Percentiles rank a stretch among this genome's conserved stretches.
Conservation (phyloP, 495 filamentous ascomycete genomes). For the Wilcoxina mikolae region DNA sequence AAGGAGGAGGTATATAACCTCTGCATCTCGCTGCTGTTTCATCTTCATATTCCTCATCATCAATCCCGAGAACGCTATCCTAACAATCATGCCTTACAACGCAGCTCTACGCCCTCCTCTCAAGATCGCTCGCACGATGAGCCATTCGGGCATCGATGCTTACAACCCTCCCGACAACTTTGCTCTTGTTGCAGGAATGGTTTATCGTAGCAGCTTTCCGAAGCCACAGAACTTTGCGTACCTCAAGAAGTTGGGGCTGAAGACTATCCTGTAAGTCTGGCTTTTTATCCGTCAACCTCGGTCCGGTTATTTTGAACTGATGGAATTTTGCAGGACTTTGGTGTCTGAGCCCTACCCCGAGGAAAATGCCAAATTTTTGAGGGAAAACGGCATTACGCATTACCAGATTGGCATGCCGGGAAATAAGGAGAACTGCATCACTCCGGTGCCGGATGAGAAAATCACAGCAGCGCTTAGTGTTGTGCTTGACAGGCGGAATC, state of each 20-base stretch:
- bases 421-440: conserved; percentile 46
- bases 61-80: background rate
- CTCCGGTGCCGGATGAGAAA: conserved; percentile 38
- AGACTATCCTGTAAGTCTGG: conserved; percentile 54
- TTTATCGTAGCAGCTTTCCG: conserved; percentile 70
- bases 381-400: conserved; percentile 48
- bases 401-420: conserved; percentile 54
- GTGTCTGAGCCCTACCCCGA: conserved; percentile 50
- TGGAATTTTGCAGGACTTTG: conserved; percentile 43
- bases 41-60: background rate
- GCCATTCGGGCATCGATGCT: conserved; percentile 13
- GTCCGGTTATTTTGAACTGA: conserved; percentile 10
- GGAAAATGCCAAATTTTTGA: conserved; percentile 46
- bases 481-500: conserved; percentile 48
- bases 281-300: background rate
- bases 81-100: background rate
- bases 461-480: conserved; percentile 50
- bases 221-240: conserved; percentile 47
- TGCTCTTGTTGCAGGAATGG: conserved; percentile 21
- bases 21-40: background rate
- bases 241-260: conserved; percentile 47
- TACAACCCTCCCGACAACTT: conserved; percentile 24
- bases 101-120: background rate
- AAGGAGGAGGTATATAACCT: background rate
- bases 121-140: background rate